Percentiles rank a stretch among this genome's conserved stretches.
These are phyloP conservation scores for Clonostachys rosea DNA, from an alignment of 2,329 filamentous ascomycete species.

Conservation along the genomic window DNA sequence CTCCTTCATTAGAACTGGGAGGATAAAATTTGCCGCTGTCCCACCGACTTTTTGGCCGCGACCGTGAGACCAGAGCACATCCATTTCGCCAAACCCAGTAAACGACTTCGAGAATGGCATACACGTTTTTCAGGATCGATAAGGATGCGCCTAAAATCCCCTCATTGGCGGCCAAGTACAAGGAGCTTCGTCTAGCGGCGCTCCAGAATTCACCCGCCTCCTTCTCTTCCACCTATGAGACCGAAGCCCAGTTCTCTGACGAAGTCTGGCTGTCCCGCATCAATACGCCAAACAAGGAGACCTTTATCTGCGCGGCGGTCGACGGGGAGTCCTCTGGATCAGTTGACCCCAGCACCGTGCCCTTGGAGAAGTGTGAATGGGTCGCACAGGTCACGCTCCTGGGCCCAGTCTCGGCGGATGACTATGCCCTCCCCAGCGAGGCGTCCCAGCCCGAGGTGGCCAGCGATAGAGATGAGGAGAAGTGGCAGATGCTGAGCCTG, in stretches of 20 bases:
- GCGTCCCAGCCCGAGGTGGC: background rate
- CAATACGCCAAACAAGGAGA: background rate
- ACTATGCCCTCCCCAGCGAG: conserved; percentile 1
- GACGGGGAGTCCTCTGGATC: background rate
- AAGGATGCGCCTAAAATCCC: background rate
- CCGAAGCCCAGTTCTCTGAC: background rate
- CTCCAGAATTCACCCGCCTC: background rate
- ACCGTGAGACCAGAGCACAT: too few species aligned
- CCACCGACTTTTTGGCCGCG: too few species aligned
- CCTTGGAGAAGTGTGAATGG: background rate
- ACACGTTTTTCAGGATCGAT: background rate
- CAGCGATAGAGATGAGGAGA: conserved; percentile 2
- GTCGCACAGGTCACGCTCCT: conserved; percentile 5
- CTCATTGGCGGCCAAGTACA: background rate
- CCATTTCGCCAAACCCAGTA: too few species aligned
- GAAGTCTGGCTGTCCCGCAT: background rate
- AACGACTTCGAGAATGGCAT: background rate
- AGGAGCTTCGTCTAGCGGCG: background rate
- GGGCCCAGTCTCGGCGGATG: background rate
- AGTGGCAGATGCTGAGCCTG: conserved; percentile 8
- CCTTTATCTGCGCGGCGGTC: conserved; percentile 2
- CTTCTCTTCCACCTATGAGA: background rate
- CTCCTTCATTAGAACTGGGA: too few species aligned
- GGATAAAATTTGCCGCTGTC: too few species aligned
- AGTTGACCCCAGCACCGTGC: background rate